Percentiles rank a stretch among this genome's conserved stretches.
These are phyloP conservation scores for Gypsophila paniculata DNA, from an alignment of 179 eudicot species.

Conservation along the genomic window DNA sequence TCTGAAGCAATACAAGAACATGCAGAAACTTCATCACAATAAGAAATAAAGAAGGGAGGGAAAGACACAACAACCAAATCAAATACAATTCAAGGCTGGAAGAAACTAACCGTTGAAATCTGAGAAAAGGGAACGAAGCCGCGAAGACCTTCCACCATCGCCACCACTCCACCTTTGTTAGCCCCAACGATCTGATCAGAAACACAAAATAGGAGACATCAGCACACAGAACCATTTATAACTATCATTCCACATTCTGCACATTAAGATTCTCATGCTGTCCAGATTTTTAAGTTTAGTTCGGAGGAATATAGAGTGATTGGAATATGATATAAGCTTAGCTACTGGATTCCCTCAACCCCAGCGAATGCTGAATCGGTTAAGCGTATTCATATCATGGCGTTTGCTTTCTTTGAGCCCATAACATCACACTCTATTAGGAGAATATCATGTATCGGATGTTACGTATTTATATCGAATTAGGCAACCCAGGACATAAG, in stretches of 20 bases:
- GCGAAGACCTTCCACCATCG: conserved; percentile 81
- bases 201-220: conserved; percentile 12
- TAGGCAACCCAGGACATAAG: not conserved
- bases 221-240: conserved; percentile 11
- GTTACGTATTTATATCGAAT: not conserved
- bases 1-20: not conserved
- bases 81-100: not conserved
- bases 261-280: not conserved
- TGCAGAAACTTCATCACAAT: not conserved
- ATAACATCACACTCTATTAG: not conserved
- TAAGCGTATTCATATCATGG: not conserved
- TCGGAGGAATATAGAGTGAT: not conserved
- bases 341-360: not conserved
- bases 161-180: conserved; percentile 92
- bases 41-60: not conserved
- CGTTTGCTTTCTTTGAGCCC: not conserved
- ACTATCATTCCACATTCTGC: not conserved
- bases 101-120: conserved; percentile 64
- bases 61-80: not conserved
- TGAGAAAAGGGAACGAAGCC: conserved; percentile 98
- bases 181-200: conserved; percentile 67
- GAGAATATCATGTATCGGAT: not conserved
- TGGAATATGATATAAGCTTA: not conserved
- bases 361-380: too few species aligned
- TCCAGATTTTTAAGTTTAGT: too few species aligned